phyloP scores from a whole-genome alignment of 148 eudicot genomes.

The Persicaria maculosa region DNA sequence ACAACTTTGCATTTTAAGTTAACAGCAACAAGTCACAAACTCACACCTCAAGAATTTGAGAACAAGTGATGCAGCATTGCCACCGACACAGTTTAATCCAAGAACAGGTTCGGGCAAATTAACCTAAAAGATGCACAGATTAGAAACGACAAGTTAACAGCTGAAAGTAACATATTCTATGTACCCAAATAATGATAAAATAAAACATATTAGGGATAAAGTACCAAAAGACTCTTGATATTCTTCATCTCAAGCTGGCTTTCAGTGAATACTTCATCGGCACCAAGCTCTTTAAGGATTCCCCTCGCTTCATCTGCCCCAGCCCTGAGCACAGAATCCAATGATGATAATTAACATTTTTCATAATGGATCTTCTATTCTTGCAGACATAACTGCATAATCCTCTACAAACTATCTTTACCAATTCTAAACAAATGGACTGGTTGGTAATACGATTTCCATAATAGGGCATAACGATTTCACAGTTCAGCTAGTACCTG shows the following conservation, averaged over 20 bases:
- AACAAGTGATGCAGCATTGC: constrained; percentile 83
- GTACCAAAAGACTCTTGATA: constrained; percentile 72
- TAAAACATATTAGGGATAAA: not conserved
- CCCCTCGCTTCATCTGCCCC: constrained; percentile 85
- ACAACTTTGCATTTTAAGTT: not conserved
- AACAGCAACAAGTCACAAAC: not conserved
- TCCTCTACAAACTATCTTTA: not conserved
- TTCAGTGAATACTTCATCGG: constrained; percentile 75
- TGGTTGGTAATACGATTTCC: too few species aligned
- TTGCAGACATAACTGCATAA: not conserved
- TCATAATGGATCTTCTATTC: not conserved
- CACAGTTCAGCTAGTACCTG: constrained; percentile 38
- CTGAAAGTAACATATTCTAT: not conserved
- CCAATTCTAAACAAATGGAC: too few species aligned
- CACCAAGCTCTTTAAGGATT: constrained; percentile 73
- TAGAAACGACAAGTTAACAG: not conserved
- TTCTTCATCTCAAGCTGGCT: constrained; percentile 74
- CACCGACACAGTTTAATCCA: constrained; percentile 95
- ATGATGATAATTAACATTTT: not conserved
- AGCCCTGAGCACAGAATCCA: constrained; percentile 32
- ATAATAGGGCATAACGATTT: too few species aligned
- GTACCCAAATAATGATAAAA: not conserved
- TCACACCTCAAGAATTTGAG: constrained; percentile 73
- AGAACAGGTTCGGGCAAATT: constrained; percentile 69
- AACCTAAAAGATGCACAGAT: not conserved